Conservation (phyloP, 371 early-diverging fungal species). For the Circinella umbellata region DNA sequence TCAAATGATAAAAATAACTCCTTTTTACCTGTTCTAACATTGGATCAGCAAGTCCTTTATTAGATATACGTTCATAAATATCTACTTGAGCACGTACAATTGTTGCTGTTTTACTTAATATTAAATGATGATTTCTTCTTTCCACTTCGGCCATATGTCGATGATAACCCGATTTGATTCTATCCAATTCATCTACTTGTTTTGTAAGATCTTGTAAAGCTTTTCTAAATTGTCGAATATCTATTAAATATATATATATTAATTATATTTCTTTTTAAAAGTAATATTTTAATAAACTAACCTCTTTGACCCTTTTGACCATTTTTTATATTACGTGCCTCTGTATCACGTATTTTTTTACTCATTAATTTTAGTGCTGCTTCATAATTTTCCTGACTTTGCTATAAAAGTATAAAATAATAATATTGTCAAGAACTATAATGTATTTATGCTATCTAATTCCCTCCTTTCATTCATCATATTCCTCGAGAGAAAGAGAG, state of each 20-base stretch:
- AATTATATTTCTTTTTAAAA: no score
- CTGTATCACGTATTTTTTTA: conserved; percentile 57
- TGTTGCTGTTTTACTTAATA: conserved; percentile 48
- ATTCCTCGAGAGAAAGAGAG: background rate
- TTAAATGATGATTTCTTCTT: conserved; percentile 46
- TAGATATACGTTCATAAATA: conserved; percentile 54
- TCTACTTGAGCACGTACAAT: conserved; percentile 60
- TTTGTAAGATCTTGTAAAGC: conserved; percentile 48
- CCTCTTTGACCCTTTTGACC: conserved; percentile 56
- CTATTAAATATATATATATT: no score
- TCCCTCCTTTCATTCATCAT: background rate
- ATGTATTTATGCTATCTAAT: background rate
- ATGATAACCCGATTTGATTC: conserved; percentile 52
- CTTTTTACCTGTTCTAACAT: conserved; percentile 48
- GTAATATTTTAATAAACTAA: conserved; percentile 3
- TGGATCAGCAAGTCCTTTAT: conserved; percentile 55
- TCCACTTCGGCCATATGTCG: conserved; percentile 52
- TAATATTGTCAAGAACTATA: no score
- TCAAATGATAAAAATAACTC: no score
- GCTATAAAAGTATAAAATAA: conserved; percentile 22
- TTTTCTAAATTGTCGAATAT: conserved; percentile 51
- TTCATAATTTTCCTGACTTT: conserved; percentile 54
- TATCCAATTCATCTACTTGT: conserved; percentile 59
- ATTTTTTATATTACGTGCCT: conserved; percentile 50
- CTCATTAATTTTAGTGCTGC: conserved; percentile 51